A percentile compares a stretch with the other conserved stretches of the same genome.
These are phyloP conservation scores for Sideroxylon spinosum DNA, from an alignment of 179 eudicot genomes.

Conservation along the genomic window DNA sequence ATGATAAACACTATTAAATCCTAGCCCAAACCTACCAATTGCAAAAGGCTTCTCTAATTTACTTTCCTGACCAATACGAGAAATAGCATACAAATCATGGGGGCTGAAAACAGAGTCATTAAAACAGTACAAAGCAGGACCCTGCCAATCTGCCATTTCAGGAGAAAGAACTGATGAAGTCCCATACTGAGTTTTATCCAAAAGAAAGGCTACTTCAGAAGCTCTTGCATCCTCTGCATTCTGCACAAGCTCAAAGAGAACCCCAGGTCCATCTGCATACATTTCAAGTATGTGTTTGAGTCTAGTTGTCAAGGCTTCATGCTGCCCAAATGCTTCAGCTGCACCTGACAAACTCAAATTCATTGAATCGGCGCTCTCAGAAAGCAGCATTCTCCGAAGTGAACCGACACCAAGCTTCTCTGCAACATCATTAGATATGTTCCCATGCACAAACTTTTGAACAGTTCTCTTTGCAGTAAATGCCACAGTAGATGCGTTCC, in stretches of 20 bases:
- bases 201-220: conserved; percentile 75
- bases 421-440: conserved; percentile 95
- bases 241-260: conserved; percentile 95
- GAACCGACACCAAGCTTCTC: conserved; percentile 99
- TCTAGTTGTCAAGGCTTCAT: conserved; percentile 98
- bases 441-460: conserved; percentile 94
- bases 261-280: conserved; percentile 99
- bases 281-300: conserved; percentile 98
- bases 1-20: conserved; percentile 97
- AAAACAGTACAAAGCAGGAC: conserved; percentile 94
- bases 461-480: conserved; percentile 51
- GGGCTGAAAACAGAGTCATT: conserved; percentile 93
- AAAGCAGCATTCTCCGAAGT: conserved; percentile 87
- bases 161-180: conserved; percentile 97
- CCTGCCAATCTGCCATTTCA: conserved; percentile 99
- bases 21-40: conserved; percentile 98
- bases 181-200: conserved; percentile 94
- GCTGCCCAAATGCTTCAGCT: conserved; percentile 99
- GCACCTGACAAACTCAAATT: conserved; percentile 94
- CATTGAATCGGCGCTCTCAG: conserved; percentile 99
- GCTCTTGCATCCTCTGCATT: conserved; percentile 99
- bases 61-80: conserved; percentile 99
- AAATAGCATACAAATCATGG: conserved; percentile 92
- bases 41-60: conserved; percentile 98
- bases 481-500: conserved; percentile 37